These are phyloP conservation scores for Nicotiana undulata DNA, from an alignment of 257 asterid genomes.

Conservation along the genomic window DNA sequence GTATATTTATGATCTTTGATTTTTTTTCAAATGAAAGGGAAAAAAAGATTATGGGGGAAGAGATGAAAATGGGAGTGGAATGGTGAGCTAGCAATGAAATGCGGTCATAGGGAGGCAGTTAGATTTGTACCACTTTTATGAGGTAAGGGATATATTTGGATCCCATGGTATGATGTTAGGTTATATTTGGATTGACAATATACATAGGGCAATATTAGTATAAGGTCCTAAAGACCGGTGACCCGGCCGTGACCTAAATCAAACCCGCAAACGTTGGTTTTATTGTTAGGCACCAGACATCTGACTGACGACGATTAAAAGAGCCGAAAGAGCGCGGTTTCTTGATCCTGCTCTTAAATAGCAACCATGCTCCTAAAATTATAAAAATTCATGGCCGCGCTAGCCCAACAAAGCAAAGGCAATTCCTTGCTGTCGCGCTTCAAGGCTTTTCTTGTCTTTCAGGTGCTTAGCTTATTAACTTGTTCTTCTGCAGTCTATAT, in stretches of 20 bases:
- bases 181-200: too few relatives aligned
- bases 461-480: slow-evolving; percentile 26
- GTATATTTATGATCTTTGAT: too few relatives aligned
- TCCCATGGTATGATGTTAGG: too few relatives aligned
- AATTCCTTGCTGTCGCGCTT: slow-evolving; percentile 30
- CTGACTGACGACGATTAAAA: background rate
- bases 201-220: too few relatives aligned
- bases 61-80: too few relatives aligned
- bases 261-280: background rate
- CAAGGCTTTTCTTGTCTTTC: slow-evolving; percentile 29
- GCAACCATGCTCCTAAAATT: slow-evolving; percentile 18
- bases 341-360: slow-evolving; percentile 7
- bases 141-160: too few relatives aligned
- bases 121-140: too few relatives aligned
- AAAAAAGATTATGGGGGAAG: too few relatives aligned
- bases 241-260: background rate
- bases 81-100: too few relatives aligned
- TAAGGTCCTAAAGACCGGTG: background rate
- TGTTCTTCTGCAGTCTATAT: background rate
- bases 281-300: background rate
- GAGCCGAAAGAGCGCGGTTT: background rate
- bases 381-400: slow-evolving; percentile 30
- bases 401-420: slow-evolving; percentile 25
- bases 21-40: too few relatives aligned
- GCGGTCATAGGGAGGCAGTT: too few relatives aligned